phyloP scores from a whole-genome alignment of 2,329 filamentous ascomycete genomes.

The Xylariales sp. region DNA sequence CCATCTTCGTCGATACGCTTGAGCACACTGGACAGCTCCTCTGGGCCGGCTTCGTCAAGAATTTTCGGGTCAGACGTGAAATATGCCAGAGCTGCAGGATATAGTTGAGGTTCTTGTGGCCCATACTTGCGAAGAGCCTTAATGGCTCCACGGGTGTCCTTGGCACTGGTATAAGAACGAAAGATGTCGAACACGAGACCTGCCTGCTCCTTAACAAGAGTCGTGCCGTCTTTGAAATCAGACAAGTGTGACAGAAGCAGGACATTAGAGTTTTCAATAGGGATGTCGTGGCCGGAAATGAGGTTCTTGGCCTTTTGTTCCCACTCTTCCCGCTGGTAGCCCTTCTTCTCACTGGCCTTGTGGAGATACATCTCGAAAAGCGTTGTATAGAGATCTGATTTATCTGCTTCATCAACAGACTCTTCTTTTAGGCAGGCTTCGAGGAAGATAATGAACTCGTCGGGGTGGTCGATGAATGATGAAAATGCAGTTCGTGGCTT shows the following conservation, averaged over 20 bases:
- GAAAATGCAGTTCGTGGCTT: constrained; percentile 89
- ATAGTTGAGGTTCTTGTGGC: constrained; percentile 83
- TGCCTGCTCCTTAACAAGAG: constrained; percentile 89
- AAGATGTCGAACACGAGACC: constrained; percentile 94
- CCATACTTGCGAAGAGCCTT: constrained; percentile 90
- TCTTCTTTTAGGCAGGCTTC: constrained; percentile 78
- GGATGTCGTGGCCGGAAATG: constrained; percentile 74
- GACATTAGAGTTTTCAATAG: constrained; percentile 93
- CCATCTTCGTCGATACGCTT: constrained; percentile 84
- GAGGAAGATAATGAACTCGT: constrained; percentile 88
- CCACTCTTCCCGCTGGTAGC: constrained; percentile 68
- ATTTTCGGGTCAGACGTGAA: constrained; percentile 81
- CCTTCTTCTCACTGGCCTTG: constrained; percentile 73
- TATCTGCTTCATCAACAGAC: constrained; percentile 68
- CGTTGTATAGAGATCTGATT: constrained; percentile 85
- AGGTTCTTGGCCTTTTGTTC: constrained; percentile 85
- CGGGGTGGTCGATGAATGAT: constrained; percentile 89
- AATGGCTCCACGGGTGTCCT: constrained; percentile 87
- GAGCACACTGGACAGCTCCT: constrained; percentile 77
- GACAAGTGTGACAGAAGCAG: constrained; percentile 88
- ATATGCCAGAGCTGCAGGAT: constrained; percentile 87
- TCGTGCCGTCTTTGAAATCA: constrained; percentile 84
- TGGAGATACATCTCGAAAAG: constrained; percentile 98
- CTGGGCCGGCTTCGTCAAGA: constrained; percentile 76
- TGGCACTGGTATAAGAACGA: constrained; percentile 87